Evolutionary conservation across 139 green algal genomes (phyloP).

Genomic region (Tetradesmus lagerheimii): DNA sequence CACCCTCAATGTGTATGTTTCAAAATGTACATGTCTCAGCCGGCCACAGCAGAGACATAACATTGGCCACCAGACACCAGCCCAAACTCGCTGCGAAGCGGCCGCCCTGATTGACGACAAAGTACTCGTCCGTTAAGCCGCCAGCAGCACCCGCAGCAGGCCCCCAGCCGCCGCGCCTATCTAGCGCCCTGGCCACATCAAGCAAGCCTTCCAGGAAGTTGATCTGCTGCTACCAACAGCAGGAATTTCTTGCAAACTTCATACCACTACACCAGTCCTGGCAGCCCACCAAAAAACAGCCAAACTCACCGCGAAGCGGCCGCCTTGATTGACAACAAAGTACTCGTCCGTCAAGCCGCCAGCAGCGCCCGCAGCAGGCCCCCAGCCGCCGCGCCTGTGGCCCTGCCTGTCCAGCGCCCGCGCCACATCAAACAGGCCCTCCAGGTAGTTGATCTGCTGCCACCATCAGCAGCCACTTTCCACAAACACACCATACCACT

Average conservation of each 20-base stretch:
- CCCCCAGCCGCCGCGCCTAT: not conserved
- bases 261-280: too few species aligned
- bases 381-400: not conserved
- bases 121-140: not conserved
- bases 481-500: too few species aligned
- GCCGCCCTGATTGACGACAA: not conserved
- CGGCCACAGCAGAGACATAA: too few species aligned
- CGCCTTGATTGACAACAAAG: not conserved
- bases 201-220: constrained; percentile 42
- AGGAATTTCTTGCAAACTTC: too few species aligned
- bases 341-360: not conserved
- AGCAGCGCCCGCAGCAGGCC: not conserved
- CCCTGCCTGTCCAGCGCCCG: not conserved
- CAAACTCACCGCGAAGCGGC: not conserved
- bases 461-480: too few species aligned
- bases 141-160: not conserved
- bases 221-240: not conserved
- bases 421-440: constrained; percentile 41
- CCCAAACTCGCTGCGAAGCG: not conserved
- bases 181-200: constrained; percentile 21
- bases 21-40: too few species aligned
- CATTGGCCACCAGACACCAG: not conserved
- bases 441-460: constrained; percentile 17
- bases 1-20: too few species aligned
- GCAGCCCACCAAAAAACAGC: not conserved